These are phyloP conservation scores for Pueraria montana DNA, from an alignment of 306 rosid genomes.

Conservation along the genomic window DNA sequence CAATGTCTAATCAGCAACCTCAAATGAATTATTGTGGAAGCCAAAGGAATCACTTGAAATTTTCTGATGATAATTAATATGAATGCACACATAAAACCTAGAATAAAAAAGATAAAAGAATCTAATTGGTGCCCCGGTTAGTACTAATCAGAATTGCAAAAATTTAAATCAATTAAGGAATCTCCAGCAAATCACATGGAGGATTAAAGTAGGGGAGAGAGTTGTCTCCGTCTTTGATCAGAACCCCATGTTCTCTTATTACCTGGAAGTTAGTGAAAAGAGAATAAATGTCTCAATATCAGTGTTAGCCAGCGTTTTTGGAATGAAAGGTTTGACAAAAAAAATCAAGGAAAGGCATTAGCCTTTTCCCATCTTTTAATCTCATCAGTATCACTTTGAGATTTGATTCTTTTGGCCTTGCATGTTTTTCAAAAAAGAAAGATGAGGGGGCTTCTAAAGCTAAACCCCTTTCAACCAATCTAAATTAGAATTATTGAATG, in stretches of 20 bases:
- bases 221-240: conserved; percentile 50
- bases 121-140: background rate
- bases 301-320: conserved; percentile 34
- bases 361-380: conserved; percentile 54
- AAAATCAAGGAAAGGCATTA: conserved; percentile 50
- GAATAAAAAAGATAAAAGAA: background rate
- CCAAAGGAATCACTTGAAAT: conserved; percentile 42
- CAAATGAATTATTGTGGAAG: conserved; percentile 46
- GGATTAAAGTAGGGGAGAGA: conserved; percentile 50
- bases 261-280: conserved; percentile 58
- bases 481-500: conserved; percentile 50
- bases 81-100: background rate
- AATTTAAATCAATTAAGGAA: conserved; percentile 36
- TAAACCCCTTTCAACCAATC: conserved; percentile 49
- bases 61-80: conserved; percentile 20
- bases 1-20: conserved; percentile 50
- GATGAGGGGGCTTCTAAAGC: conserved; percentile 50
- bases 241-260: conserved; percentile 50
- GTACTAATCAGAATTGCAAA: conserved; percentile 3
- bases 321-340: conserved; percentile 30
- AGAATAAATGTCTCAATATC: conserved; percentile 60
- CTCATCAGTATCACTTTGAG: conserved; percentile 50
- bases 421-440: conserved; percentile 55
- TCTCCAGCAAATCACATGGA: conserved; percentile 59
- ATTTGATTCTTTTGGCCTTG: conserved; percentile 58